phyloP scores from a whole-genome alignment of 345 rosid genomes.

The Diplotaxis tenuifolia region DNA sequence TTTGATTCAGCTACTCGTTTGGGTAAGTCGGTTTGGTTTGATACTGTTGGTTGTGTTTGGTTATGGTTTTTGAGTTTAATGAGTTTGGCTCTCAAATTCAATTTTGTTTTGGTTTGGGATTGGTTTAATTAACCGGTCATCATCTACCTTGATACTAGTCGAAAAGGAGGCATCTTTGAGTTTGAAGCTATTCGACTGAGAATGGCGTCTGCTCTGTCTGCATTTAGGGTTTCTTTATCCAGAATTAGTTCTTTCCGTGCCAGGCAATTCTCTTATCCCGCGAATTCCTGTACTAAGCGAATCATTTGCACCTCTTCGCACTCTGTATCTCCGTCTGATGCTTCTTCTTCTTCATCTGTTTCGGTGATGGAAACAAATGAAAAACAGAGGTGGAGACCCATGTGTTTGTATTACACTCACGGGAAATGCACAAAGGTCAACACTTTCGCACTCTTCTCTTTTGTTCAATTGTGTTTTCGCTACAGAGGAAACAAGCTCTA shows the following conservation, averaged over 20 bases:
- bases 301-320: conserved; percentile 24
- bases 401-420: conserved; percentile 84
- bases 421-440: conserved; percentile 76
- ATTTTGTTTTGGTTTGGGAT: neutral
- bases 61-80: neutral
- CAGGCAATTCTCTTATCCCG: conserved; percentile 21
- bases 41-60: neutral
- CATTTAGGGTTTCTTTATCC: conserved; percentile 29
- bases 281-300: conserved; percentile 15
- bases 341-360: conserved; percentile 18
- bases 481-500: neutral
- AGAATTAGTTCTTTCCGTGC: conserved; percentile 26
- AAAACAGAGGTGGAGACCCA: conserved; percentile 57
- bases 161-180: neutral
- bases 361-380: conserved; percentile 25
- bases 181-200: conserved; percentile 3
- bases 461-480: neutral
- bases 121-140: neutral
- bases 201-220: conserved; percentile 36
- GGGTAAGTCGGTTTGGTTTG: neutral
- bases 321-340: conserved; percentile 22
- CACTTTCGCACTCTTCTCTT: neutral
- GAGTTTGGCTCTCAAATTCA: neutral
- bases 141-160: neutral
- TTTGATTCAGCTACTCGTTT: too few relatives aligned